Base-by-base conservation (phyloP, 352 stramenopile species). In the Thalassiosira mediterranea region DNA sequence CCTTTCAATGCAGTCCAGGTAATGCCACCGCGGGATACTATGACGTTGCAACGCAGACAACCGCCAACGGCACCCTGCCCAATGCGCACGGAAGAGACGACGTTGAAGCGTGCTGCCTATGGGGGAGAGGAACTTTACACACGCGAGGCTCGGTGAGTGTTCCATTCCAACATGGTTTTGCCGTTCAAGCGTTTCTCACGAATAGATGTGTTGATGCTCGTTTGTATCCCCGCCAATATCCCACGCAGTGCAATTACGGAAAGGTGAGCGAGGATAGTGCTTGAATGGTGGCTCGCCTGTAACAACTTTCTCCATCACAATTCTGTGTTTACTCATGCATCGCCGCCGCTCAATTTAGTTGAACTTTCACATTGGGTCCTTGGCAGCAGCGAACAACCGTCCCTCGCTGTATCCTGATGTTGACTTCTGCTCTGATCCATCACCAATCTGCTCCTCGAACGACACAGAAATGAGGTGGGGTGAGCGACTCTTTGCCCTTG, bases 381-480 rank as follows among this genome's bases (percentile, higher is more conserved):
- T 17, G 17, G 60, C 44, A 23, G 46, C 46, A 28, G 13, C 19
- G 7, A 52, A 77, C 28, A 25, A 25, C n/a, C 60, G 68, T 21
- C 10, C 46, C 4, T 60, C 37, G 25, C 19, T 51, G 44, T 77
- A 77, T 47, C 34, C 64, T n/a, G n/a, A 44, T 31, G 32, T 78
- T 13, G 40, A 77, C 64, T 77, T 77, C 78, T 77, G 68, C 63
- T 11, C 19, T 7, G 29, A 71, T 23, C 49, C 28, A n/a, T n/a
- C 44, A 25, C 29, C 34, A 19, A 65, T 11, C 15, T 65, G 56
- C 34, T 44, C 44, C 25, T 31, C 17, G 15, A 13, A 78, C 19
- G 40, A 73, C 19, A 46, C 29, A 37, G n/a, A 23, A 47, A 62
- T 23, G 66, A 76, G 52, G 17, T 47, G 29, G 48, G 34, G 42